Evolutionary conservation across 208 protist genomes (phyloP).

Genomic region (Crithidia expoeki): DNA sequence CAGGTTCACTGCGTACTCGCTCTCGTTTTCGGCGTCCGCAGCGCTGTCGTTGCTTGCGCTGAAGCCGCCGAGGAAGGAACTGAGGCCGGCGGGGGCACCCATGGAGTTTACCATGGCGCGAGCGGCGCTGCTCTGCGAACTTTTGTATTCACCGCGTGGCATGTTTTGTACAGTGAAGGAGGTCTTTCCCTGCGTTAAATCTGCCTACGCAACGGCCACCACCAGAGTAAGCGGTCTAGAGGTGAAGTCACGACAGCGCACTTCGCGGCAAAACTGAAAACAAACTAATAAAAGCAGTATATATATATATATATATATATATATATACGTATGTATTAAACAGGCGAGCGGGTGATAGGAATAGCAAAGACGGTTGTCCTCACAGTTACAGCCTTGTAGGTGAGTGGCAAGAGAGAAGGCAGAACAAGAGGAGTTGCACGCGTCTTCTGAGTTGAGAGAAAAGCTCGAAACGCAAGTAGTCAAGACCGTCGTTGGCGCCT

Average conservation of each 20-base stretch:
- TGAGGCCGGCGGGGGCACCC: constrained; percentile 55
- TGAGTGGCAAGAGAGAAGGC: no score
- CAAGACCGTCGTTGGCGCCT: background rate
- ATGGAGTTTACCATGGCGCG: constrained; percentile 52
- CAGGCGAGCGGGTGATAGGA: no score
- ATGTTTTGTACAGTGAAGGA: constrained; percentile 4
- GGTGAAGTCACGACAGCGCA: background rate
- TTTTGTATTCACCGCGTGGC: constrained; percentile 38
- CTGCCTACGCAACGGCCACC: no score
- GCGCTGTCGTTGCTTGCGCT: constrained; percentile 28
- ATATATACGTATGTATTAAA: no score
- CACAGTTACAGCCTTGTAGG: no score
- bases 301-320: no score
- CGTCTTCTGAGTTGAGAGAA: background rate
- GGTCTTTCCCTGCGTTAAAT: background rate
- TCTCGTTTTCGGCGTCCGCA: constrained; percentile 34
- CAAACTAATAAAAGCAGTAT: background rate
- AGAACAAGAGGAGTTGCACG: background rate
- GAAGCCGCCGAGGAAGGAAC: constrained; percentile 77
- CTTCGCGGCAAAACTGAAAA: background rate
- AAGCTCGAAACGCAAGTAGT: background rate
- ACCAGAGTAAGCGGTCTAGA: background rate
- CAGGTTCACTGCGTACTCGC: constrained; percentile 65
- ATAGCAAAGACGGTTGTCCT: no score
- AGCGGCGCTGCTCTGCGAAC: constrained; percentile 70